Percentiles rank a stretch among this genome's conserved stretches.
Evolutionary conservation across 176 grass and related monocot genomes (phyloP).

Genomic region (Ensete ventricosum): DNA sequence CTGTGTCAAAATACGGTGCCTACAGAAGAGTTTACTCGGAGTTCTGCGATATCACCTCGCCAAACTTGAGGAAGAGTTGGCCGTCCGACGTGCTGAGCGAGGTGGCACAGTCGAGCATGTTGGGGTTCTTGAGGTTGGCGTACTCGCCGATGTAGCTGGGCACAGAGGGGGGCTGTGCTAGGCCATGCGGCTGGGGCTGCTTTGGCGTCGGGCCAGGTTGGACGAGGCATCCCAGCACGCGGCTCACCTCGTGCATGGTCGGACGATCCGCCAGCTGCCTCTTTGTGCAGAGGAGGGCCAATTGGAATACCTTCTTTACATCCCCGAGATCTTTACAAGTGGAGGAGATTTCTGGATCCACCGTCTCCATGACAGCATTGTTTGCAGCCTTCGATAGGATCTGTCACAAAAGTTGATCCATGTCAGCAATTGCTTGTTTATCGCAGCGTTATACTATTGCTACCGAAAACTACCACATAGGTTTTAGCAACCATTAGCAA

Average conservation of each 20-base stretch:
- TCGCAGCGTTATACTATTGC: neutral
- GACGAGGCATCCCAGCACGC: constrained; percentile 54
- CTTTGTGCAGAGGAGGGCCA: constrained; percentile 85
- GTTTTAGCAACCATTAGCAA: too few relatives aligned
- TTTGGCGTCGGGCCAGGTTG: constrained; percentile 28
- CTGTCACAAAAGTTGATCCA: constrained; percentile 16
- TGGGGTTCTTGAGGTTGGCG: constrained; percentile 39
- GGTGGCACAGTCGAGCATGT: constrained; percentile 25
- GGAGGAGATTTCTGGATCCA: constrained; percentile 49
- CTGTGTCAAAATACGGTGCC: neutral
- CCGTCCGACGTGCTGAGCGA: constrained; percentile 61
- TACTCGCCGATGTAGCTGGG: constrained; percentile 68
- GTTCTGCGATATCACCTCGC: constrained; percentile 75
- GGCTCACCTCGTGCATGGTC: constrained; percentile 82
- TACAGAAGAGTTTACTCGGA: constrained; percentile 28
- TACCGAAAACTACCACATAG: too few relatives aligned
- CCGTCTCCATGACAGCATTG: constrained; percentile 87
- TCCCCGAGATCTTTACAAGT: constrained; percentile 71
- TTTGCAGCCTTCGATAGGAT: constrained; percentile 55
- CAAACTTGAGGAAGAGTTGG: constrained; percentile 88
- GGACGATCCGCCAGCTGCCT: constrained; percentile 65
- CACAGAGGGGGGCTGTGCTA: neutral
- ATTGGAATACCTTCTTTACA: constrained; percentile 75
- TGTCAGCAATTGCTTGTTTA: neutral
- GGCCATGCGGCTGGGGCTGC: constrained; percentile 9